phyloP scores from a whole-genome alignment of 2,329 filamentous ascomycete genomes.

The Colletotrichum agaves region DNA sequence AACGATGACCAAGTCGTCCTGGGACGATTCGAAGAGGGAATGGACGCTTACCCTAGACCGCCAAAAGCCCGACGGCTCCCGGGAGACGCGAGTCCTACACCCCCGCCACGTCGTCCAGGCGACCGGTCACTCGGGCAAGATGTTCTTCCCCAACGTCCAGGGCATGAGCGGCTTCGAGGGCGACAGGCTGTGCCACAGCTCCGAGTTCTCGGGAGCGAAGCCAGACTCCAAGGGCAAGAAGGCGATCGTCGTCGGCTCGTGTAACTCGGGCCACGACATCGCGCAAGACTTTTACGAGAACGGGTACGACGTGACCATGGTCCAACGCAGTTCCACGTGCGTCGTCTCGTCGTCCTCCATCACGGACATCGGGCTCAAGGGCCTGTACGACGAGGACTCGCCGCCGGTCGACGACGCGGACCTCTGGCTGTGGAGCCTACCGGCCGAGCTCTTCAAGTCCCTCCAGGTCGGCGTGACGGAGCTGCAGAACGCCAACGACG shows the following conservation, averaged over 20 bases:
- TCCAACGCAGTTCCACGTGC: constrained; percentile 74
- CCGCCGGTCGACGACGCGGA: constrained; percentile 76
- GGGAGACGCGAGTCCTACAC: constrained; percentile 64
- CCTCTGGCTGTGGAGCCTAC: constrained; percentile 66
- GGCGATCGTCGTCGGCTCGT: constrained; percentile 73
- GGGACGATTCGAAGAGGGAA: constrained; percentile 57
- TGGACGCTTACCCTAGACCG: constrained; percentile 68
- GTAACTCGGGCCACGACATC: constrained; percentile 77
- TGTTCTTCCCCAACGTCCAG: constrained; percentile 63
- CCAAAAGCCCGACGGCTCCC: constrained; percentile 54
- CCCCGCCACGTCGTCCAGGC: constrained; percentile 74
- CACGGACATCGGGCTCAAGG: constrained; percentile 63
- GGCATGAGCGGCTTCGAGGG: constrained; percentile 67
- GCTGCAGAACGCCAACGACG: constrained; percentile 50
- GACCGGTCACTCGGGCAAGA: constrained; percentile 76
- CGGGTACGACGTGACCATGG: constrained; percentile 75
- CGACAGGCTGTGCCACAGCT: constrained; percentile 65
- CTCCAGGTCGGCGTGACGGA: constrained; percentile 60
- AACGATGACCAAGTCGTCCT: constrained; percentile 56
- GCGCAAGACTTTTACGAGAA: constrained; percentile 75
- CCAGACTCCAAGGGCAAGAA: constrained; percentile 63
- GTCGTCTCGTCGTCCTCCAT: constrained; percentile 68
- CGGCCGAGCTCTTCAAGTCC: constrained; percentile 69
- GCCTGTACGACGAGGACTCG: constrained; percentile 61
- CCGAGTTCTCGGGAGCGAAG: constrained; percentile 65